Percentiles rank a stretch among this genome's conserved stretches.
Evolutionary conservation across 768 basidiomycete species (phyloP).

Genomic region (Mycena latifolia): DNA sequence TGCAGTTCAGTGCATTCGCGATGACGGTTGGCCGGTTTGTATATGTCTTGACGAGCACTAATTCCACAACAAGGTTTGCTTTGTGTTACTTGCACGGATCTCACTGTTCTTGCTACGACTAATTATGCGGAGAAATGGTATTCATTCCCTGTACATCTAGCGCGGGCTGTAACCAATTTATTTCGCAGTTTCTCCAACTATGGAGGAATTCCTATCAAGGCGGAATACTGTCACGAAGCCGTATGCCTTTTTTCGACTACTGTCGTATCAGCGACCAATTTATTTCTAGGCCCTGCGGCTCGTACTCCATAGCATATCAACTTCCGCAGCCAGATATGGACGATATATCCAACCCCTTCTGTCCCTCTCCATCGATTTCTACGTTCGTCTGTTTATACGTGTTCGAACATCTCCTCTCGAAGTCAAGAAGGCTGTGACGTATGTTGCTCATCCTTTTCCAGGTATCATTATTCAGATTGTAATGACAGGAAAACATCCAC

Average conservation of each 20-base stretch:
- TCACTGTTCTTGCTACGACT: slow-evolving; percentile 91
- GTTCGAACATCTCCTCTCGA: slow-evolving; percentile 80
- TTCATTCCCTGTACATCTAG: slow-evolving; percentile 17
- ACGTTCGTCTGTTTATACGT: slow-evolving; percentile 91
- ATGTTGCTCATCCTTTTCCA: slow-evolving; percentile 41
- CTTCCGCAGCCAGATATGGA: slow-evolving; percentile 92
- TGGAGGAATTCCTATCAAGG: slow-evolving; percentile 89
- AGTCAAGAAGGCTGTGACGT: slow-evolving; percentile 89
- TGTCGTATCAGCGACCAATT: slow-evolving; percentile 12
- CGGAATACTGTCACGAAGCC: slow-evolving; percentile 96
- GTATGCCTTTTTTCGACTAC: slow-evolving; percentile 57
- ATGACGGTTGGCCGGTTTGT: slow-evolving; percentile 75
- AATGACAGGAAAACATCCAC: slow-evolving; percentile 83
- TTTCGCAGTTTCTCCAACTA: slow-evolving; percentile 90
- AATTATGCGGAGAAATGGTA: slow-evolving; percentile 99
- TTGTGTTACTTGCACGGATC: slow-evolving; percentile 96
- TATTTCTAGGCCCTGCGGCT: slow-evolving; percentile 84
- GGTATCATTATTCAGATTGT: slow-evolving; percentile 17
- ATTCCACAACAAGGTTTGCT: slow-evolving; percentile 74
- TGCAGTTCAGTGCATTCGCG: slow-evolving; percentile 89
- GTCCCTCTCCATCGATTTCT: slow-evolving; percentile 97
- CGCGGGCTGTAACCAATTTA: slow-evolving; percentile 1
- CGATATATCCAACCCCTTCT: slow-evolving; percentile 91
- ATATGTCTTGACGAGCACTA: slow-evolving; percentile 2
- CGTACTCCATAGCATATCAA: slow-evolving; percentile 88